Percentiles rank a stretch among this genome's conserved stretches.
Evolutionary conservation across 176 grass and related monocot genomes (phyloP).

Genomic region (Zea luxurians): DNA sequence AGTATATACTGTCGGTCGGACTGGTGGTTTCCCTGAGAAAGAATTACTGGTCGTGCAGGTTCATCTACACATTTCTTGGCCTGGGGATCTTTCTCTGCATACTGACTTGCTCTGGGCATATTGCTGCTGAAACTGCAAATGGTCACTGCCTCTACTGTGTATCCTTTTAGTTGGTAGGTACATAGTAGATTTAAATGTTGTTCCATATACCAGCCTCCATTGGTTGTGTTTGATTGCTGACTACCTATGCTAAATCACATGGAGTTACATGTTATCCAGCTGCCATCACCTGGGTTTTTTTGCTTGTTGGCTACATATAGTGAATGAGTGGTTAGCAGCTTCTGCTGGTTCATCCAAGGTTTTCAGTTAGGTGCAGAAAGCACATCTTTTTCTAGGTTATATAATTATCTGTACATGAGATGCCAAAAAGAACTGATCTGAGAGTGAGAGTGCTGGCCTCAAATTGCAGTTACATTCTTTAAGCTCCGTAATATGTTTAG

Average conservation of each 20-base stretch:
- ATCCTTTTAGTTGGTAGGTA: slow-evolving; percentile 54
- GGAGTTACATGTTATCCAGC: neutral
- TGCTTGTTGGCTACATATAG: neutral
- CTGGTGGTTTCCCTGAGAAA: neutral
- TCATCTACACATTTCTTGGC: slow-evolving; percentile 79
- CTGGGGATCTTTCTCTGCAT: slow-evolving; percentile 71
- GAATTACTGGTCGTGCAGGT: slow-evolving; percentile 56
- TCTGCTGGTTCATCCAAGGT: neutral
- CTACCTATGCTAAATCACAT: neutral
- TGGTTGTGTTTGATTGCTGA: neutral
- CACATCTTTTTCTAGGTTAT: neutral
- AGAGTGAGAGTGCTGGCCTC: neutral
- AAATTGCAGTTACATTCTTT: neutral
- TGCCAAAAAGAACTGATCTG: neutral
- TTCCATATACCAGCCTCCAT: neutral
- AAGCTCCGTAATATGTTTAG: slow-evolving; percentile 30
- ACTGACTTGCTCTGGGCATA: slow-evolving; percentile 84
- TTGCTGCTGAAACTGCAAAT: slow-evolving; percentile 84
- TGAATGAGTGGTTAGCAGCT: neutral
- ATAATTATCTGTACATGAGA: neutral
- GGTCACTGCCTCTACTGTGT: slow-evolving; percentile 85
- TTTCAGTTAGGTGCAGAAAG: neutral
- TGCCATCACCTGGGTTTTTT: neutral
- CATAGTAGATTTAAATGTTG: neutral
- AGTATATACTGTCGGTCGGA: no score